Base-by-base conservation (phyloP, 257 asterid species). In the Marsdenia floribunda region DNA sequence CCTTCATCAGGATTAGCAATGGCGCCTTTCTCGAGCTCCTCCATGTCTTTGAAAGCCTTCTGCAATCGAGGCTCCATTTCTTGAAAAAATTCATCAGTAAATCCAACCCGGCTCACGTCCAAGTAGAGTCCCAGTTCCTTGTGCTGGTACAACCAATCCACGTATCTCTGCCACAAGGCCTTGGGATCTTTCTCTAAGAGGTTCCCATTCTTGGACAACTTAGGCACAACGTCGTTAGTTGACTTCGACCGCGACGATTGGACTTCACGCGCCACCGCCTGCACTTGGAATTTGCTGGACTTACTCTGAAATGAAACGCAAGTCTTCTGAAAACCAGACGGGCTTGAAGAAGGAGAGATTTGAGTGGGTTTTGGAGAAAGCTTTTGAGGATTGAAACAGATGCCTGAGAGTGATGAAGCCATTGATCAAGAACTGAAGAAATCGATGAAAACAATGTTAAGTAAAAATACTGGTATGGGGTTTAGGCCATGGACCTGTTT, bases 1-100 rank as follows among this genome's bases (percentile, higher is more conserved):
- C 97, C 92, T 79, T 95, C 99, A 58, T 95, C 99, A 0, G 99
- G 99, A 52, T 95, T 95, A 1, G 99, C 96, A 86, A 95, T 95
- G 16, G 98, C 90, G 3, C 99, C 99, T 77, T 88, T 92, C 82
- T 95, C 99, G 12, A 95, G 89, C 72, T 87, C 93, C 80, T 67
- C 91, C 99, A 95, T 95, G 19, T 87, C 90, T 80, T 76, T 78
- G 46, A 95, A 93, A 35, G 97, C 96, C 80, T 86, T 84, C 80
- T 83, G 89, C 65, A 95, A 75, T 49, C 88, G 83, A 70, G 94
- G 96, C 87, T 91, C 99, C 96, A 95, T 95, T 75, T 91, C 92
- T n/a, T 29, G 66, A 16, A 95, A 73, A 77, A 95, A 95, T 4
- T 75, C 88, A 13, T 89, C 96, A 22, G 89, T 83, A 76, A 95